phyloP scores from a whole-genome alignment of 2,329 filamentous ascomycete species.

The Monilinia vaccinii-corymbosi region DNA sequence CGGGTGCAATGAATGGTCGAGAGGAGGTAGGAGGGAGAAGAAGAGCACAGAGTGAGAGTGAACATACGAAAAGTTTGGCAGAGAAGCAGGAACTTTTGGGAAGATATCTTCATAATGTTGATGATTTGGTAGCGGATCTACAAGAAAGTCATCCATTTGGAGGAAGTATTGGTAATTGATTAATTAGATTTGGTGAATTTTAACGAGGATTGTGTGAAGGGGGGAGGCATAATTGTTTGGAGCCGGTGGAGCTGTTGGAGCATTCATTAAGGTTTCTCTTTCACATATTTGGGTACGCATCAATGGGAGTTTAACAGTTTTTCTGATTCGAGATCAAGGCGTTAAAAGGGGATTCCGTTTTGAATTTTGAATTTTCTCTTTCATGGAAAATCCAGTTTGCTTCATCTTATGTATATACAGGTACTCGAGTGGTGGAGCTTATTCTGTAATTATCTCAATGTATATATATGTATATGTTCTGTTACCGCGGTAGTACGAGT shows the following conservation, averaged over 20 bases:
- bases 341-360: neutral
- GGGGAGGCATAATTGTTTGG: neutral
- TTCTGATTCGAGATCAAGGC: neutral
- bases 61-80: slow-evolving; percentile 45
- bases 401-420: neutral
- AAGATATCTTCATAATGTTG: slow-evolving; percentile 50
- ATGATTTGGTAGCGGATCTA: slow-evolving; percentile 62
- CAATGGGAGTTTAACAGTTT: neutral
- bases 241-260: neutral
- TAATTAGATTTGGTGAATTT: neutral
- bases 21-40: slow-evolving; percentile 29
- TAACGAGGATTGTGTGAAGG: neutral
- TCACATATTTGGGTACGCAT: neutral
- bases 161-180: slow-evolving; percentile 39
- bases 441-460: too few species aligned
- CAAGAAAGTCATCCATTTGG: slow-evolving; percentile 70
- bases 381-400: neutral
- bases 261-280: neutral
- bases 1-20: slow-evolving; percentile 42
- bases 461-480: neutral
- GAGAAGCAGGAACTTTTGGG: slow-evolving; percentile 60
- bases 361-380: neutral
- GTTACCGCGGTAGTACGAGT: too few species aligned
- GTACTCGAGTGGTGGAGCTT: too few species aligned
- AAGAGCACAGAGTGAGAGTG: slow-evolving; percentile 30